These are phyloP conservation scores for Pseudogymnoascus sp. DNA, from an alignment of 2,329 filamentous ascomycete genomes.

Conservation along the genomic window DNA sequence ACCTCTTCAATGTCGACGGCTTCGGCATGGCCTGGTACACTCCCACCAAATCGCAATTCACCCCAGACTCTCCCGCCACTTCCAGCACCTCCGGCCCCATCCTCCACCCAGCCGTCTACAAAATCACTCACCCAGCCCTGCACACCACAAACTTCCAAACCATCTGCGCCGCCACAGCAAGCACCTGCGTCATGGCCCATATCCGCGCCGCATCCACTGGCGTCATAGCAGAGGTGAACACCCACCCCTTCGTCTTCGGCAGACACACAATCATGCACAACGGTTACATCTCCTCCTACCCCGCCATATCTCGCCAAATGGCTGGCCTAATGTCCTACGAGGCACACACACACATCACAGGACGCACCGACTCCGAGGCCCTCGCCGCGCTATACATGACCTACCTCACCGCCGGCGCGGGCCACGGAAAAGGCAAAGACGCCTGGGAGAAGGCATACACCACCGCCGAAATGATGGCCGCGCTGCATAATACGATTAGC, in stretches of 20 bases:
- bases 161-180: constrained; percentile 43
- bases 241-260: constrained; percentile 48
- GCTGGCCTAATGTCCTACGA: constrained; percentile 38
- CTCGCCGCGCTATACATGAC: constrained; percentile 37
- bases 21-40: constrained; percentile 49
- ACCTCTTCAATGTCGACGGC: constrained; percentile 47
- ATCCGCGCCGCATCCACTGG: constrained; percentile 44
- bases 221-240: constrained; percentile 41
- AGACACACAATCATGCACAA: constrained; percentile 50
- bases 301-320: constrained; percentile 38
- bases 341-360: constrained; percentile 40
- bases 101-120: constrained; percentile 43
- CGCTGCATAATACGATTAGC: constrained; percentile 36
- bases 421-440: constrained; percentile 18
- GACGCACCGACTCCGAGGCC: constrained; percentile 46
- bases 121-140: constrained; percentile 42
- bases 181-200: constrained; percentile 43
- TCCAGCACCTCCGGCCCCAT: constrained; percentile 25
- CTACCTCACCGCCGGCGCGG: constrained; percentile 20
- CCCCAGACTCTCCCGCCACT: constrained; percentile 22
- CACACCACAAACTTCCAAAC: constrained; percentile 47
- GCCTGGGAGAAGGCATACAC: constrained; percentile 37
- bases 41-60: constrained; percentile 30
- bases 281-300: constrained; percentile 41
- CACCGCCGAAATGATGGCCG: constrained; percentile 35